Evolutionary conservation across 2,329 filamentous ascomycete genomes (phyloP).

Genomic region (Sphaerulina vaccinii): DNA sequence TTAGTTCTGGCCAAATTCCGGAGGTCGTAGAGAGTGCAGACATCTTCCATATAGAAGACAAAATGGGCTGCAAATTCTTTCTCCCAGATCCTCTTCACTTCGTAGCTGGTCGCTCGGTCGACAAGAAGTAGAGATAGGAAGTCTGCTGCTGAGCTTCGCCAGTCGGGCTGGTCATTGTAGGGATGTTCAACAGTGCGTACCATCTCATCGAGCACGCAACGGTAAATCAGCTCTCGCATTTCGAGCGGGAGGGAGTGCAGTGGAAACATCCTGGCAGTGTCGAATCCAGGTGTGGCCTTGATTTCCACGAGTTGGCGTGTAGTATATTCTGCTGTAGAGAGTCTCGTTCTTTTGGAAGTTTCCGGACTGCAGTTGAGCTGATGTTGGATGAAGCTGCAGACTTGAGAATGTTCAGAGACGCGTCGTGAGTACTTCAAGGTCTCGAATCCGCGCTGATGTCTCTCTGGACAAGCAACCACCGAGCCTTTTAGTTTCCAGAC

Average conservation of each 20-base stretch:
- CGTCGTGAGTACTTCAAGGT: no score
- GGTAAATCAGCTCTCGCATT: not conserved
- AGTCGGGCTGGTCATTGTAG: not conserved
- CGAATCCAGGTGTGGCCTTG: no score
- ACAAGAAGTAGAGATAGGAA: not conserved
- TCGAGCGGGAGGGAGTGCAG: not conserved
- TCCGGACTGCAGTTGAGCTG: no score
- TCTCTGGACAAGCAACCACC: no score
- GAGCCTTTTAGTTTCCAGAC: no score
- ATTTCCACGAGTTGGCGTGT: no score
- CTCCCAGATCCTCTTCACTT: not conserved
- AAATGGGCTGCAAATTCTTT: not conserved
- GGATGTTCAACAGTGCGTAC: not conserved
- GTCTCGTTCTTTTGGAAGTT: no score
- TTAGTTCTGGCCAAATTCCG: not conserved
- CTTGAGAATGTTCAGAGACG: no score
- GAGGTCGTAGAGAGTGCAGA: not conserved
- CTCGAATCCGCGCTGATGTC: no score
- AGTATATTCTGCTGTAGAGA: no score
- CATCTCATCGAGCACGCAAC: not conserved
- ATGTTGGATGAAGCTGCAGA: no score
- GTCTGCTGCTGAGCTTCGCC: not conserved
- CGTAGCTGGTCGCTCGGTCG: not conserved
- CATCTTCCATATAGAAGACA: conserved; percentile 1
- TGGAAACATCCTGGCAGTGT: not conserved